Base-by-base conservation (phyloP, 2,329 filamentous ascomycete species). In the Pseudogymnoascus sp. region DNA sequence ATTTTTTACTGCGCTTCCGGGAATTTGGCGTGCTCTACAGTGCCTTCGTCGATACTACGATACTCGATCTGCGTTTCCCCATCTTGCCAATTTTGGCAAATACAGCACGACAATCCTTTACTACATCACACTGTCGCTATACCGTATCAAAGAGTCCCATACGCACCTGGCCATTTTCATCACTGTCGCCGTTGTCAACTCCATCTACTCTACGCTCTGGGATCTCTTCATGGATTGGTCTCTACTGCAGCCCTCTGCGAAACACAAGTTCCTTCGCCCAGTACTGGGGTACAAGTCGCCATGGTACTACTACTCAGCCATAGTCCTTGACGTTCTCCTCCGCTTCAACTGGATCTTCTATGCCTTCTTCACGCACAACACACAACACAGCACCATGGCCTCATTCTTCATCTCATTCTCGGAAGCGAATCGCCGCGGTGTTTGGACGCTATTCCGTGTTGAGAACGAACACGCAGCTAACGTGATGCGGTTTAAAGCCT, bases 381-480 rank as follows among this genome's bases (percentile, higher is more conserved):
- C 87, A 0, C 92, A 97, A 70, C 92, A 97, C 73, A 93, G 89
- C 1, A 89, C 90, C 2, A 73, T 92, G 1, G 83, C 92, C 4
- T 92, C 90, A 1, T 97, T 97, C 74, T 68, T 89, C 30, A 84
- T 97, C 14, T 82, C 84, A 1, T 77, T 97, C 2, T 84, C 87
- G 7, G 94, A 99, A 73, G 85, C 96, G 22, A 81, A 84, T n/a
- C 85, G 94, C 33, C 81, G 94, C 72, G 92, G 91, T 65, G 85
- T 97, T 72, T 99, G 94, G 94, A 87, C 89, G 0, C 79, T 97
- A 3, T 89, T 99, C 73, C 90, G 94, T 41, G 92, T 99, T 25
- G 94, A 99, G 75, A 99, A 99, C 74, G 94, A 99, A 70, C 94
- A 99, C 76, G 96, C 92, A 75, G 87, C 89, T 62, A 96, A 97